These are phyloP conservation scores for Russula vinacea DNA, from an alignment of 768 basidiomycete genomes.

Conservation along the genomic window DNA sequence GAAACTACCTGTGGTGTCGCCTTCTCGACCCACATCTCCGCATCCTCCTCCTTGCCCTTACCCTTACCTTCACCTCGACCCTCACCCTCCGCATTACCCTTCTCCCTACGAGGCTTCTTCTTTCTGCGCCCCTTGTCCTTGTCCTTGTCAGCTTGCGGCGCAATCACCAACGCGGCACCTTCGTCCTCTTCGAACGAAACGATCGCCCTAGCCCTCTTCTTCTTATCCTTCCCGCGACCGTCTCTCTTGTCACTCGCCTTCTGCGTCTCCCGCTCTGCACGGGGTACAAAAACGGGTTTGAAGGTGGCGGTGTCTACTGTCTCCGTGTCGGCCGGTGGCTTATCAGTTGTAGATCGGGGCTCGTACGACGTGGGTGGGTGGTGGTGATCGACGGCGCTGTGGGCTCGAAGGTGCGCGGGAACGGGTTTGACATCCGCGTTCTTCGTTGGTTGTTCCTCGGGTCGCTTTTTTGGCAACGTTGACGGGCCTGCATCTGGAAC, in stretches of 20 bases:
- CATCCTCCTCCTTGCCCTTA: conserved; percentile 43
- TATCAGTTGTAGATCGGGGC: conserved; percentile 9
- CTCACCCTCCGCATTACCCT: conserved; percentile 33
- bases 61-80: conserved; percentile 34
- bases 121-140: conserved; percentile 39
- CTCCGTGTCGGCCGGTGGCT: conserved; percentile 24
- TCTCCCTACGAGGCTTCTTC: conserved; percentile 44
- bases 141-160: conserved; percentile 22
- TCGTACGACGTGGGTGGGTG: conserved; percentile 17
- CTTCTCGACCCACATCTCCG: conserved; percentile 65
- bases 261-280: conserved; percentile 42
- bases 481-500: conserved; percentile 7
- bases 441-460: background rate
- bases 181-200: conserved; percentile 80
- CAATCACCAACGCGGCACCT: conserved; percentile 36
- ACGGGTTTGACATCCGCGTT: conserved; percentile 1
- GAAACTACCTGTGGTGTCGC: conserved; percentile 51
- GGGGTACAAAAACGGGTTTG: conserved; percentile 83
- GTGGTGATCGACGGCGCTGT: conserved; percentile 8
- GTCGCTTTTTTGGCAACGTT: background rate
- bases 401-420: conserved; percentile 21
- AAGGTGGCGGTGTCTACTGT: conserved; percentile 65
- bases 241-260: conserved; percentile 36
- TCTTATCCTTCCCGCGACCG: conserved; percentile 38
- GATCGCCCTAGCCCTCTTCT: conserved; percentile 52